Evolutionary conservation across 805 yeast genomes (phyloP), one percentile per base, ranked within the genome.

Genomic region (Candida xiaguanensis): DNA sequence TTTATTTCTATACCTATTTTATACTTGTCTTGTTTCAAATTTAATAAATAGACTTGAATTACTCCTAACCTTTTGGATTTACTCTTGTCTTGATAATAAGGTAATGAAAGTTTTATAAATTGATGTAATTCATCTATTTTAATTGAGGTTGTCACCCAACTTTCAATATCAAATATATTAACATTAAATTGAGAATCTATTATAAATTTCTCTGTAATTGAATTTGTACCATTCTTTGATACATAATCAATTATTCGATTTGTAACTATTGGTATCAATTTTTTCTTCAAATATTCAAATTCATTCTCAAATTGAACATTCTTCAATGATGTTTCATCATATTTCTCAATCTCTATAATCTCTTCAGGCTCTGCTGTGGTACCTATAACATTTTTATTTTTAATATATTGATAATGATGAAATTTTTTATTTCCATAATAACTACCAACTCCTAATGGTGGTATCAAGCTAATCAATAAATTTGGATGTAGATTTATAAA

Each of bases 401-500:
- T 22, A 4, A 9, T n/a, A 18, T 41, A 41, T 24, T 36, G 40
- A 11, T 35, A 33, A 16, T 50, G 47, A 24, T 46, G 40, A 31
- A 41, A 39, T 13, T 38, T 36, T 18, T 47, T 45, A 36, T 49
- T 50, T 4, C 42, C 46, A 31, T 47, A 65, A 47, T 53, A 63
- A 2, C 55, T 49, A 0, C 55, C 63, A 2, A 63, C 47, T 1
- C 52, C 51, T 3, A 56, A 29, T 2, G 74, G 73, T 2, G 74
- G 74, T 1, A 55, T 60, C 8, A 63, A 42, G 1, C 72, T 66
- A 11, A 64, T 43, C 5, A 67, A 34, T 3, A 56, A 45, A 43
- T 64, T 55, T 5, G 69, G 71, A 42, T 65, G 70, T 2, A 67
- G 31, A 39, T 65, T 63, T 5, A 58, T 59, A 13, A 66, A 37